phyloP scores from a whole-genome alignment of 345 rosid genomes.

The Brassica juncea region DNA sequence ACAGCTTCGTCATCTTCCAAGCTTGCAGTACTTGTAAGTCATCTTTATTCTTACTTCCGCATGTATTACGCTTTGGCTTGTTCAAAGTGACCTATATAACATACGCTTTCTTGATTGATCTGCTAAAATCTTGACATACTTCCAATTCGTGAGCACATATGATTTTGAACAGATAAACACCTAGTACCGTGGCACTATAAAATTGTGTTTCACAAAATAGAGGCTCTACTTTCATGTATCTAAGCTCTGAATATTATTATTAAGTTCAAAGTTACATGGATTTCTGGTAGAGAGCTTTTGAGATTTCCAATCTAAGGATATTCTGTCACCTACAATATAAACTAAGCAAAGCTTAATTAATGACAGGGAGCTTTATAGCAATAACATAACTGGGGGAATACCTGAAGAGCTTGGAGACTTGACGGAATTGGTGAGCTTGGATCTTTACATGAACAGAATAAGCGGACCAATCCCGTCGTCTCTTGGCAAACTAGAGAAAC shows the following conservation, averaged over 20 bases:
- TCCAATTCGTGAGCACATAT: no score
- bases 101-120: background rate
- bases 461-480: conserved; percentile 57
- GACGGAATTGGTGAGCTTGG: conserved; percentile 79
- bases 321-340: no score
- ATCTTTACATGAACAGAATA: conserved; percentile 66
- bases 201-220: background rate
- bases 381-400: conserved; percentile 58
- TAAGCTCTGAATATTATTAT: background rate
- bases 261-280: background rate
- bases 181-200: background rate
- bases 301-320: background rate
- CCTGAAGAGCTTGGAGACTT: conserved; percentile 77
- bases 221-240: conserved; percentile 3
- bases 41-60: background rate
- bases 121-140: background rate
- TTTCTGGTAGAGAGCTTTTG: background rate
- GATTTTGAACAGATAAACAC: background rate
- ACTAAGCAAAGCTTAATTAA: background rate
- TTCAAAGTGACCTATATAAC: no score
- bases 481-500: conserved; percentile 56
- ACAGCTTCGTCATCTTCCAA: conserved; percentile 16
- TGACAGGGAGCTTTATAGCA: conserved; percentile 81
- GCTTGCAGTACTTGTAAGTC: conserved; percentile 61
- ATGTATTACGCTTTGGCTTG: no score